These are phyloP conservation scores for Leersia perrieri DNA, from an alignment of 176 grass and related monocot genomes.

Conservation along the genomic window DNA sequence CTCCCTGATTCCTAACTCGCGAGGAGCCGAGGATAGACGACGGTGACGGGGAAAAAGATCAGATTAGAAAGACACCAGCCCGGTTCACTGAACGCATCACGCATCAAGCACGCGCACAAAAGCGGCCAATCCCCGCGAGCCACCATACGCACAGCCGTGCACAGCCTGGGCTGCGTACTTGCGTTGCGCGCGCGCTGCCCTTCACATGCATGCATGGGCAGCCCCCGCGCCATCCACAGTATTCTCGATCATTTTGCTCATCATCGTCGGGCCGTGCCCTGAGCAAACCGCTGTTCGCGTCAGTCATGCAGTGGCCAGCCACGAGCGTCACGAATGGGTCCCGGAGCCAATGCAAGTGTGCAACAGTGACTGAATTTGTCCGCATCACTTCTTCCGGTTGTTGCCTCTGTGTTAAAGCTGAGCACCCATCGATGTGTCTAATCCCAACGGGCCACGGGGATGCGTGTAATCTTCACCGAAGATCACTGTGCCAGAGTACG, in stretches of 20 bases:
- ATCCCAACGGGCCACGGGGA: no score
- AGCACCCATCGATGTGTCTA: no score
- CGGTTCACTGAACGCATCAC: neutral
- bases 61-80: neutral
- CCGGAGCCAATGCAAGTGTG: neutral
- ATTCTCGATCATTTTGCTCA: no score
- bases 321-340: neutral
- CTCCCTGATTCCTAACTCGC: no score
- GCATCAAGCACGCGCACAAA: no score
- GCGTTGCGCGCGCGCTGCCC: neutral
- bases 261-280: no score
- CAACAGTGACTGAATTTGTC: neutral
- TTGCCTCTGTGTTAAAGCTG: neutral
- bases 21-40: no score
- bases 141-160: neutral
- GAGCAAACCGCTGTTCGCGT: no score
- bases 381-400: neutral
- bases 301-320: no score
- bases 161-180: no score
- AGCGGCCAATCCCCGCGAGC: neutral
- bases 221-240: no score
- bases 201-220: neutral
- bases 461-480: neutral
- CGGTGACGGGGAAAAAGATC: neutral
- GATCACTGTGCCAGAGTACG: neutral